Evolutionary conservation across 257 asterid species (phyloP).

Genomic region (Mitragyna speciosa): DNA sequence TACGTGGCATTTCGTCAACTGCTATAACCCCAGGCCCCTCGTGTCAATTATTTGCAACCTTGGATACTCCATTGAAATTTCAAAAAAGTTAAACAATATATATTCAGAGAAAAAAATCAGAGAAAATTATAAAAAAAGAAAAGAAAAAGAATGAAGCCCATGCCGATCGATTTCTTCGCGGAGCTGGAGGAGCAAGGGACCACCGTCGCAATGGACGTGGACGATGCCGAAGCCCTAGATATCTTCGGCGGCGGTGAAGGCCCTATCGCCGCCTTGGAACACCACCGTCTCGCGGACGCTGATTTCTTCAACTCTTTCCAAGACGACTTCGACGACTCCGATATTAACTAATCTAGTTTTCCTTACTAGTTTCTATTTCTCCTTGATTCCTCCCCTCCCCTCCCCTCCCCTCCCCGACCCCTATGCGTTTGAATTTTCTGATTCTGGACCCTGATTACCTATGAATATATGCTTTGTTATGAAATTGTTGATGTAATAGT

Average conservation of each 20-base stretch:
- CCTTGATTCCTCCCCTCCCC: neutral
- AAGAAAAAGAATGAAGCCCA: slow-evolving; percentile 29
- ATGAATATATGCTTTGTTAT: neutral
- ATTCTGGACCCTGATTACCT: neutral
- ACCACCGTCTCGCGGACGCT: slow-evolving; percentile 45
- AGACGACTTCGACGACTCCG: slow-evolving; percentile 51
- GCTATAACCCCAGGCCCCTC: neutral
- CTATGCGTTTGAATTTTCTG: neutral
- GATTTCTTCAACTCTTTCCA: slow-evolving; percentile 49
- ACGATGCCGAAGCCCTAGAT: slow-evolving; percentile 43
- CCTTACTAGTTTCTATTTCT: neutral
- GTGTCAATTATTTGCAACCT: neutral
- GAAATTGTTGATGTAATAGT: neutral
- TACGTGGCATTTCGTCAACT: neutral
- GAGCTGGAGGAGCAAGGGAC: slow-evolving; percentile 41
- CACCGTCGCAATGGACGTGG: slow-evolving; percentile 51
- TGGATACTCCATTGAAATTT: neutral
- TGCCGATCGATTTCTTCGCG: slow-evolving; percentile 32
- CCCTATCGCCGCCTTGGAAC: slow-evolving; percentile 28
- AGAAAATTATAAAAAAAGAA: neutral
- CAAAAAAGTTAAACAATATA: no score
- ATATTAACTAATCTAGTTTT: slow-evolving; percentile 25
- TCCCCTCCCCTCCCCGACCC: neutral
- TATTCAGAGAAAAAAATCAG: neutral
- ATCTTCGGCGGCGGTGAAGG: slow-evolving; percentile 31